phyloP scores from a whole-genome alignment of 176 grass and related monocot genomes.

The Triticum aestivum region IWGSC_CS_RefSeq_v2.1 NC_057813.1:644514005-644514504 shows the following conservation, averaged over 20 bases:
- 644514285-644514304: not conserved
- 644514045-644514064: constrained; percentile 43
- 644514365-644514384: not conserved
- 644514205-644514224: not conserved
- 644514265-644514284: constrained; percentile 41
- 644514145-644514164: not conserved
- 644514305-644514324: not conserved
- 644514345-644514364: not conserved
- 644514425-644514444: not conserved
- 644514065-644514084: not conserved
- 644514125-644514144: not conserved
- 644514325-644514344: not conserved
- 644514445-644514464: not conserved
- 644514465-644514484: not conserved
- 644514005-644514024: not conserved
- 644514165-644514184: not conserved
- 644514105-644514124: not conserved
- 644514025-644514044: not conserved
- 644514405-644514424: not conserved
- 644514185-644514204: not conserved
- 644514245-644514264: not conserved
- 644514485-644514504: not conserved
- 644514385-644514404: not conserved
- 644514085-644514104: not conserved
- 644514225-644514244: not conserved